Evolutionary conservation across 129 eudicot genomes (phyloP).

Genomic region (Escallonia rubra): DNA sequence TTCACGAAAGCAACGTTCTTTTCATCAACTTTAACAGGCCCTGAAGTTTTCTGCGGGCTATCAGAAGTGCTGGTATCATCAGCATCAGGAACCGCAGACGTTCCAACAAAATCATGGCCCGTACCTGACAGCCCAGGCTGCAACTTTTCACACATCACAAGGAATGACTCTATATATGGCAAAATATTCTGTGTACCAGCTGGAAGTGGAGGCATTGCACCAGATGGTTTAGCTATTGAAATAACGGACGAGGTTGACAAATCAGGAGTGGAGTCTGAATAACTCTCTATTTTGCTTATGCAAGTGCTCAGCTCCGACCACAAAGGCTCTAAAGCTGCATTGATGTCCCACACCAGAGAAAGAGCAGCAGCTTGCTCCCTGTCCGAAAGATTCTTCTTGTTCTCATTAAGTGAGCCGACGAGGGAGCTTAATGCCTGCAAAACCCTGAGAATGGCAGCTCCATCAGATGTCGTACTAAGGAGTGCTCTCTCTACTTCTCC

Average conservation of each 20-base stretch:
- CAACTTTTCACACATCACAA: conserved; percentile 95
- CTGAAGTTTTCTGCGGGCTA: conserved; percentile 41
- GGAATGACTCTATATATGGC: conserved; percentile 91
- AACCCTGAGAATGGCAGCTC: conserved; percentile 84
- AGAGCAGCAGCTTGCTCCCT: conserved; percentile 49
- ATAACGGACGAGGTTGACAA: conserved; percentile 37
- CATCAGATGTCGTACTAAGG: conserved; percentile 62
- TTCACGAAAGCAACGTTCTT: conserved; percentile 70
- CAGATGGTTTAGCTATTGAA: conserved; percentile 58
- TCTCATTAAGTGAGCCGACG: conserved; percentile 44
- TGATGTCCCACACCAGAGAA: conserved; percentile 68
- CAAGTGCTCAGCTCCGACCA: conserved; percentile 93
- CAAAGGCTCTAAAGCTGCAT: conserved; percentile 74
- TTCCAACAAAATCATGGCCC: conserved; percentile 48
- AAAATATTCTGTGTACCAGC: conserved; percentile 90
- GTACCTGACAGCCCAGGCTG: conserved; percentile 57
- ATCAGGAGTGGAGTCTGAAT: conserved; percentile 60
- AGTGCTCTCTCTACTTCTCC: conserved; percentile 78
- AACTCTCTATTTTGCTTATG: conserved; percentile 79
- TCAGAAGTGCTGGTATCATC: conserved; percentile 67
- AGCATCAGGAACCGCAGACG: conserved; percentile 37
- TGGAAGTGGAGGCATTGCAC: conserved; percentile 84
- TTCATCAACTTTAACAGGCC: conserved; percentile 58
- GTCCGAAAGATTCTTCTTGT: conserved; percentile 46
- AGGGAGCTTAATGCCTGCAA: conserved; percentile 87